Conservation (phyloP, 495 filamentous ascomycete species). For the Penicillium parvum region DNA sequence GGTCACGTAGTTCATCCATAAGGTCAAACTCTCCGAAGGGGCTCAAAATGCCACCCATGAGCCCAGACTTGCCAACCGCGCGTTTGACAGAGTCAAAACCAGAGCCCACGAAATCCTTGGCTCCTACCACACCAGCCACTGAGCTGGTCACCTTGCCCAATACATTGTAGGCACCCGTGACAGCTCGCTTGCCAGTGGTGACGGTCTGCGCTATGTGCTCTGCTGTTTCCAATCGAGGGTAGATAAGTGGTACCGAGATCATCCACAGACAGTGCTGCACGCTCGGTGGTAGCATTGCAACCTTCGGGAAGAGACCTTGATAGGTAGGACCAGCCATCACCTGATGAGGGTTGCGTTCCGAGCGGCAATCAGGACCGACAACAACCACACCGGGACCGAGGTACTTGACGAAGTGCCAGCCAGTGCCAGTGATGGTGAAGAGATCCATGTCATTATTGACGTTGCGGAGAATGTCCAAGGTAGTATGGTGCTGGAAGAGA, state of each 20-base stretch:
- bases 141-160: conserved; percentile 91
- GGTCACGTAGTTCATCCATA: conserved; percentile 87
- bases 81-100: conserved; percentile 94
- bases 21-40: conserved; percentile 97
- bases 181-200: conserved; percentile 91
- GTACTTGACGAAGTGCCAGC: conserved; percentile 98
- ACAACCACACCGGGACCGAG: conserved; percentile 88
- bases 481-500: conserved; percentile 98
- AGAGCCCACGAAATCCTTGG: conserved; percentile 82
- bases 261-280: conserved; percentile 97
- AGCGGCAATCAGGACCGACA: conserved; percentile 84
- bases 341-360: conserved; percentile 82
- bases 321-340: conserved; percentile 96
- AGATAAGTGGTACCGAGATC: conserved; percentile 83
- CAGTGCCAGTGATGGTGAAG: conserved; percentile 93
- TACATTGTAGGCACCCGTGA: conserved; percentile 91
- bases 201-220: conserved; percentile 86
- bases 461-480: conserved; percentile 85
- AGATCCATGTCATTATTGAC: conserved; percentile 81
- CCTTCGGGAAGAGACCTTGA: conserved; percentile 92
- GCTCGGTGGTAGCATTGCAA: conserved; percentile 83
- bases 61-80: conserved; percentile 86
- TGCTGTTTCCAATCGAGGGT: conserved; percentile 85
- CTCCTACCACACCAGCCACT: conserved; percentile 90
- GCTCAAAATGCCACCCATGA: conserved; percentile 92